A percentile compares a stretch with the other conserved stretches of the same genome.
Conservation (phyloP, 768 basidiomycete genomes). For the Rhizopogon roseolus region DNA sequence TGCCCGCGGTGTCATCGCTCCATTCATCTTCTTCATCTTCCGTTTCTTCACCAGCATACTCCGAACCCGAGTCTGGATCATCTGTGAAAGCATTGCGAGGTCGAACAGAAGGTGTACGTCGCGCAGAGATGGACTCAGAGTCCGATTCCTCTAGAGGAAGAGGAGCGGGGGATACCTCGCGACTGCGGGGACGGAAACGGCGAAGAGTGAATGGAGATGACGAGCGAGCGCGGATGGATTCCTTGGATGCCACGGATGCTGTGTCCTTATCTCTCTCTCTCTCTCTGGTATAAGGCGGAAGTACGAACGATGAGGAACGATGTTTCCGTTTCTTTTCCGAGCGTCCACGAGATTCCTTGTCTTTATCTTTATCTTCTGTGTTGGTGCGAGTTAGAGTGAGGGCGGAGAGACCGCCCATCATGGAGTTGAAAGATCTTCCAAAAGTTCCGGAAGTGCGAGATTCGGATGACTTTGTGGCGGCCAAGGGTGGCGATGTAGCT, state of each 20-base stretch:
- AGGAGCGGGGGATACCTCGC: constrained; percentile 53
- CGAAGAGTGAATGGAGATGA: constrained; percentile 79
- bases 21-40: constrained; percentile 59
- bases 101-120: constrained; percentile 36
- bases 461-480: constrained; percentile 32
- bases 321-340: constrained; percentile 36
- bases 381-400: constrained; percentile 56
- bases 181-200: constrained; percentile 53
- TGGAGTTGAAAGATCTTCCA: constrained; percentile 58
- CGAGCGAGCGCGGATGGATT: constrained; percentile 60
- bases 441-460: constrained; percentile 45
- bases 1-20: constrained; percentile 48
- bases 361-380: constrained; percentile 39
- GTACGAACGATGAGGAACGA: constrained; percentile 47
- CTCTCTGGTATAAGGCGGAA: constrained; percentile 27
- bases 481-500: constrained; percentile 15
- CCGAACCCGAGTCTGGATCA: constrained; percentile 62
- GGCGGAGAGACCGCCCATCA: constrained; percentile 68
- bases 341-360: constrained; percentile 50
- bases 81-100: constrained; percentile 63
- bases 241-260: constrained; percentile 40
- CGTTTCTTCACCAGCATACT: constrained; percentile 41
- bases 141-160: constrained; percentile 55
- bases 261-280: constrained; percentile 28
- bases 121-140: constrained; percentile 31